These are phyloP conservation scores for Fonsecaea erecta DNA, from an alignment of 2,329 filamentous ascomycete species.

Conservation along the genomic window DNA sequence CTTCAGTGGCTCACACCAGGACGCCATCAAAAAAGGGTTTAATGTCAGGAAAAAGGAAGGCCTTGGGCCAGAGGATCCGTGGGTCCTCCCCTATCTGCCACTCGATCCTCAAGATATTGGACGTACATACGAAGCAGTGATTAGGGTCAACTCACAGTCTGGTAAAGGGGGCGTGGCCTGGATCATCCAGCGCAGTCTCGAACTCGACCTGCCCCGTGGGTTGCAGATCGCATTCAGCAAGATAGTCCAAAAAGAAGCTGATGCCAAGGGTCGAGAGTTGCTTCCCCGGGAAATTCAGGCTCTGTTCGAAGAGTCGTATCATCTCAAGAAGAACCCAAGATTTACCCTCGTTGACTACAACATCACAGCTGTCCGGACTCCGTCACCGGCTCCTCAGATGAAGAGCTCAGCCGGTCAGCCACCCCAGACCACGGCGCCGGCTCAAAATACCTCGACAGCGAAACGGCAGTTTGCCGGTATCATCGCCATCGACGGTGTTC, in stretches of 20 bases:
- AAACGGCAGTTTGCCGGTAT: slow-evolving; percentile 84
- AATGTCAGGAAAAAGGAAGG: slow-evolving; percentile 67
- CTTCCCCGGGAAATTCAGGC: slow-evolving; percentile 80
- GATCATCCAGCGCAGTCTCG: slow-evolving; percentile 86
- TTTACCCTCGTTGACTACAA: slow-evolving; percentile 91
- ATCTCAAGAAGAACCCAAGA: slow-evolving; percentile 78
- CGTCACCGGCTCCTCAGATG: slow-evolving; percentile 69
- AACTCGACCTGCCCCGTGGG: slow-evolving; percentile 89
- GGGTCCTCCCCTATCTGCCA: slow-evolving; percentile 89
- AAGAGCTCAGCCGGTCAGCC: slow-evolving; percentile 64
- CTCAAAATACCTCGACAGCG: slow-evolving; percentile 71
- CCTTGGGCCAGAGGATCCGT: slow-evolving; percentile 67
- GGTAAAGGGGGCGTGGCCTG: slow-evolving; percentile 94
- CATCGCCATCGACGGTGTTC: slow-evolving; percentile 77
- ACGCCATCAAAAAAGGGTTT: slow-evolving; percentile 90
- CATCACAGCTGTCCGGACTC: slow-evolving; percentile 81
- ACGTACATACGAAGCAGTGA: slow-evolving; percentile 95
- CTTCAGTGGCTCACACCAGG: slow-evolving; percentile 90
- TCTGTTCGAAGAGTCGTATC: slow-evolving; percentile 89
- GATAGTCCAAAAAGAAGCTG: slow-evolving; percentile 81
- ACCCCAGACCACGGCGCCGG: slow-evolving; percentile 40
- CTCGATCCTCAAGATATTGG: slow-evolving; percentile 93
- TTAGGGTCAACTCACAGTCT: slow-evolving; percentile 94
- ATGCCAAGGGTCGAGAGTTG: slow-evolving; percentile 81
- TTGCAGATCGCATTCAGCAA: slow-evolving; percentile 90